Conservation (phyloP, 2,329 filamentous ascomycete species). For the Venturia effusa region DNA sequence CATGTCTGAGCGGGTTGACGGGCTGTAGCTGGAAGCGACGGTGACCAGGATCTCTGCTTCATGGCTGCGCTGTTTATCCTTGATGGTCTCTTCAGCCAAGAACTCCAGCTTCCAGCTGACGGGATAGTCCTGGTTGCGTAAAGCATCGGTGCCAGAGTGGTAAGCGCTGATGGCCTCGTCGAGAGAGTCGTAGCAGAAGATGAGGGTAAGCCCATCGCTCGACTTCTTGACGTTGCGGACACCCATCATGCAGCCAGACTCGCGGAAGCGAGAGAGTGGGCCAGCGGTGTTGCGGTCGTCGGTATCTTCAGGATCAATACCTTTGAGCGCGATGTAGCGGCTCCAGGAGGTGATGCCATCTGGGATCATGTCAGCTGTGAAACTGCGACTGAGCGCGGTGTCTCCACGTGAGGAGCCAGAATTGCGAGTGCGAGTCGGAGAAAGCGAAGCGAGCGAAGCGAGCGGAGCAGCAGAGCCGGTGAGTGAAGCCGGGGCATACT, state of each 20-base stretch:
- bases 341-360: neutral
- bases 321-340: conserved; percentile 6
- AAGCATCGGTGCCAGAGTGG: neutral
- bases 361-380: neutral
- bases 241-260: neutral
- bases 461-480: neutral
- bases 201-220: neutral
- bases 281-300: neutral
- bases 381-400: neutral
- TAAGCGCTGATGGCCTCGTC: conserved; percentile 4
- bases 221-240: conserved; percentile 7
- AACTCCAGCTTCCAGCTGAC: neutral
- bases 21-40: neutral
- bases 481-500: neutral
- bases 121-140: neutral
- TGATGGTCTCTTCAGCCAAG: neutral
- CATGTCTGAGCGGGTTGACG: neutral
- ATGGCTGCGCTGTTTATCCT: neutral
- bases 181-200: conserved; percentile 11
- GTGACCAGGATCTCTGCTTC: neutral
- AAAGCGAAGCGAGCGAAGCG: neutral
- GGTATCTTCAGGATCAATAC: neutral
- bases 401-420: neutral
- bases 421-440: neutral
- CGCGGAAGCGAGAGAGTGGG: neutral